Evolutionary conservation across 148 eudicot genomes (phyloP), one percentile per base, ranked within the genome.

Genomic region (Oxyria digyna): DNA sequence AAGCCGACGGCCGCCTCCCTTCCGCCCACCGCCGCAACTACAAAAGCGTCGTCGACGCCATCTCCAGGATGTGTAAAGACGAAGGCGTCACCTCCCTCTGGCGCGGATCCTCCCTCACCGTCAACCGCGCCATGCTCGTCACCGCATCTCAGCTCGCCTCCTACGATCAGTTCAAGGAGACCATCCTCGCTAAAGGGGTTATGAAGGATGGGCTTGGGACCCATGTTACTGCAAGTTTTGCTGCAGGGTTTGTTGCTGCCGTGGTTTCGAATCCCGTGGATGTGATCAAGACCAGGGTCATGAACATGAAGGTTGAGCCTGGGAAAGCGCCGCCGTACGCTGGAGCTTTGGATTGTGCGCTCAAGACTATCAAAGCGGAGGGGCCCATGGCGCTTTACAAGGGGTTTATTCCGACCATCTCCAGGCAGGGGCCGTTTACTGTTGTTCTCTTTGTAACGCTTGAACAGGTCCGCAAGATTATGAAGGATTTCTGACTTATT

Each of bases 221-320:
- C 41, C 97, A 91, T 75, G 90, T 88, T 17, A 83, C 89, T 18
- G 88, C 95, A 0, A 91, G 97, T 29, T 91, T 91, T 18, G 85
- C 92, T 1, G 97, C 97, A 0, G 97, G 97, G 74, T 86, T 91
- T n/a, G 97, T 91, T 69, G 97, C 97, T 46, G 85, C 97, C 3
- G 89, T 88, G 38, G 97, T 73, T 1, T 76, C 97, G 24, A 91
- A 91, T 46, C 97, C 97, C 18, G 91, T 91, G 49, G 97, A 91
- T 54, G 97, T 91, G 76, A 85, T 91, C 26, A 91, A 91, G 74
- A 91, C 97, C 0, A 63, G 97, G 70, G 96, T 91, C 8, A 91
- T 91, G 97, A 91, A 91, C 72, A 91, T 91, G 97, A 91, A 85
- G 77, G 87, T 86, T 29, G 87, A 74, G 32, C 71, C 80, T 0